phyloP scores from a whole-genome alignment of 352 stramenopile species.

The Phytophthora megakarya region DNA sequence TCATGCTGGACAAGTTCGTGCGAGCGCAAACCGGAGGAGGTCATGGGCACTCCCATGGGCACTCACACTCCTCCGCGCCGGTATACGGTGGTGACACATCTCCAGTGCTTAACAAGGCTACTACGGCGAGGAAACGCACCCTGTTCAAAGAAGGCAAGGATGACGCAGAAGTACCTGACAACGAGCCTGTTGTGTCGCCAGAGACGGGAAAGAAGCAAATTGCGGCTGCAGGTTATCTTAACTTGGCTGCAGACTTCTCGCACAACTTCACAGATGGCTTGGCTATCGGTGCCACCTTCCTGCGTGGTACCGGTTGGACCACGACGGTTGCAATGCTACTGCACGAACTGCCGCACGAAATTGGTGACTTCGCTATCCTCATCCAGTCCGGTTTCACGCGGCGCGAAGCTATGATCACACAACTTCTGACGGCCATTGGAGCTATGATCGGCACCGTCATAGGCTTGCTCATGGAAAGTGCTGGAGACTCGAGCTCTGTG shows the following conservation, averaged over 20 bases:
- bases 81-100: constrained; percentile 31
- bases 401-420: constrained; percentile 88
- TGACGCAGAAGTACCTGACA: constrained; percentile 22
- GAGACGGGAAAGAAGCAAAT: constrained; percentile 47
- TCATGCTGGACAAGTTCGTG: constrained; percentile 86
- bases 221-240: constrained; percentile 87
- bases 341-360: constrained; percentile 92
- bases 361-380: constrained; percentile 92
- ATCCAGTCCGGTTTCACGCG: constrained; percentile 91
- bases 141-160: constrained; percentile 44
- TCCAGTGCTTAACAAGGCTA: constrained; percentile 11
- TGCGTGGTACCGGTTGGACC: constrained; percentile 74
- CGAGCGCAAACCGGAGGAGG: constrained; percentile 56
- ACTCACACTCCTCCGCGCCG: constrained; percentile 31
- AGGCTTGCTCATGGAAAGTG: constrained; percentile 77
- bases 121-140: constrained; percentile 42
- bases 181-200: constrained; percentile 19
- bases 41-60: constrained; percentile 45
- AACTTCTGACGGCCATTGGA: constrained; percentile 92
- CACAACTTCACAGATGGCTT: constrained; percentile 95
- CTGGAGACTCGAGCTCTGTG: constrained; percentile 65
- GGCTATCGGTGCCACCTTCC: constrained; percentile 92
- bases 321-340: constrained; percentile 90
- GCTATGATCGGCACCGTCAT: constrained; percentile 91
- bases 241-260: constrained; percentile 90